Evolutionary conservation across 208 protist genomes (phyloP).

Genomic region (Trichomonas tenax): DNA sequence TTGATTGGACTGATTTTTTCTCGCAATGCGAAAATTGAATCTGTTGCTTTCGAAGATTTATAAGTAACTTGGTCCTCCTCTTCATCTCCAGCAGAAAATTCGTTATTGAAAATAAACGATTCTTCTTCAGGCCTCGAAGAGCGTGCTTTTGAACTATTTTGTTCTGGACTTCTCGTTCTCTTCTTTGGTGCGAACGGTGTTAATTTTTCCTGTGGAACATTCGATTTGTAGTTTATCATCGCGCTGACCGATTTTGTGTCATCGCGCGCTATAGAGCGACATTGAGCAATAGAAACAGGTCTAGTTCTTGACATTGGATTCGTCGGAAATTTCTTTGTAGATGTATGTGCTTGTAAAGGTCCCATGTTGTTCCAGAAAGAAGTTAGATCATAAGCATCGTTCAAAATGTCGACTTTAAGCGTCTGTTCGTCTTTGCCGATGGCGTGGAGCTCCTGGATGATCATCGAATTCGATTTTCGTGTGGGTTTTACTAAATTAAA

Average conservation of each 20-base stretch:
- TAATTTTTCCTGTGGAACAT: neutral
- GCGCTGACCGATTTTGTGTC: neutral
- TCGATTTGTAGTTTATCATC: neutral
- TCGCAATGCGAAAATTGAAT: neutral
- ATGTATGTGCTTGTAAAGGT: neutral
- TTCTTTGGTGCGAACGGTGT: neutral
- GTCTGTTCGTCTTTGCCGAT: neutral
- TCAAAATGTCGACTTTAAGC: neutral
- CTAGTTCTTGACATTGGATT: neutral
- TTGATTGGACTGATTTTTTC: neutral
- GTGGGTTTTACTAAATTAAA: too few relatives aligned
- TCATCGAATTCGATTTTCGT: too few relatives aligned
- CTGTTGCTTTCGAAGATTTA: neutral
- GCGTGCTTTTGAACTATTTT: neutral
- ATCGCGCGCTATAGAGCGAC: neutral
- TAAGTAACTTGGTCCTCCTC: neutral
- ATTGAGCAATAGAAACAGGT: neutral
- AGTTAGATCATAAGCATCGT: neutral
- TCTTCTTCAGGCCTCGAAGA: neutral
- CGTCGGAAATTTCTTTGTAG: neutral
- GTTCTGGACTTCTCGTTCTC: neutral
- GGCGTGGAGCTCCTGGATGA: too few relatives aligned
- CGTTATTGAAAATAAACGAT: neutral
- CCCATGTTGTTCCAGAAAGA: neutral
- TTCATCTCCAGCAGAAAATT: neutral